Evolutionary conservation across 306 rosid species (phyloP).

Genomic region (Begonia loranthoides): DNA sequence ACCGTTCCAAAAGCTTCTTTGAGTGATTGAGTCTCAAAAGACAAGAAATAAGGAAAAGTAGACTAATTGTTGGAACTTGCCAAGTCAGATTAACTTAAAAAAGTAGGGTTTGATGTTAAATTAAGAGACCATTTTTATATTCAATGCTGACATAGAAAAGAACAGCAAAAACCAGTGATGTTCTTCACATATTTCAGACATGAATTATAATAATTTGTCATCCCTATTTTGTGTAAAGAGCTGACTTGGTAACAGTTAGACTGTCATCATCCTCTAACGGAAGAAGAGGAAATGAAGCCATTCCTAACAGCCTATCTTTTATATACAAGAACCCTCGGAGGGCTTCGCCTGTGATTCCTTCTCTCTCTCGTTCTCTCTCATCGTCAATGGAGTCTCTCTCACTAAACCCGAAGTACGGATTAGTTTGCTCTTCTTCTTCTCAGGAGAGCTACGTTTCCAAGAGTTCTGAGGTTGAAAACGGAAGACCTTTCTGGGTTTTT

Average conservation of each 20-base stretch:
- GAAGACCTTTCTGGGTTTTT: conserved; percentile 1
- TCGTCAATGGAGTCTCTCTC: background rate
- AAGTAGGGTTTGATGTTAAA: too few species aligned
- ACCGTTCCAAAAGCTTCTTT: too few species aligned
- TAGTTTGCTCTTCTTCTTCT: background rate
- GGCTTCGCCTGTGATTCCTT: background rate
- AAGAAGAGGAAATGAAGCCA: background rate
- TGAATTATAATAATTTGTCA: background rate
- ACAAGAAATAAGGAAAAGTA: too few species aligned
- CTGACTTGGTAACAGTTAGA: background rate
- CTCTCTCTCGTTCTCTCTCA: background rate
- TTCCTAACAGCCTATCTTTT: background rate
- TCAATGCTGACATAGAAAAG: too few species aligned
- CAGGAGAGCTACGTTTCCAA: conserved; percentile 1
- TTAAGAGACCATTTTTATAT: too few species aligned
- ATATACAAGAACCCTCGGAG: background rate
- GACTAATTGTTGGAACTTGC: too few species aligned
- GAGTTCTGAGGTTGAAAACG: background rate
- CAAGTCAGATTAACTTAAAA: too few species aligned
- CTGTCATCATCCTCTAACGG: background rate
- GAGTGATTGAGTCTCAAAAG: too few species aligned
- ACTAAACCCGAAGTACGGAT: background rate
- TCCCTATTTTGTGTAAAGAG: background rate
- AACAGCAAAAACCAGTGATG: too few species aligned
- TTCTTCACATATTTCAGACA: too few species aligned